phyloP scores from a whole-genome alignment of 2,329 filamentous ascomycete species.

The Emydomyces testavorans region DNA sequence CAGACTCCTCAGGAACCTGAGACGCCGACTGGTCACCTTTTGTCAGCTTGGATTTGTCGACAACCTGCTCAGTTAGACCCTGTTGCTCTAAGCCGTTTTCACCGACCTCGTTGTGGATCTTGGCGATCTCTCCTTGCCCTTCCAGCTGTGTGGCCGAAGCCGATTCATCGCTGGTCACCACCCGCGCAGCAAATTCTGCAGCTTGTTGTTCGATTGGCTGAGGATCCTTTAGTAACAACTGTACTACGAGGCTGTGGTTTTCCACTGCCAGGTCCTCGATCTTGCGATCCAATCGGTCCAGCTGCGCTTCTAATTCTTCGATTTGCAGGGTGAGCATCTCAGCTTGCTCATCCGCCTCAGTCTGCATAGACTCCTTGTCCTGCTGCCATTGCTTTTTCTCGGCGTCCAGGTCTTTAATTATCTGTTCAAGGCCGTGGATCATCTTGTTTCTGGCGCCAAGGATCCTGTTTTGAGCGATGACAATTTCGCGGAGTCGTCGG shows the following conservation, averaged over 20 bases:
- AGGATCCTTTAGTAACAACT: not conserved
- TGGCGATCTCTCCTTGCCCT: not conserved
- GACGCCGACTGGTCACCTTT: not conserved
- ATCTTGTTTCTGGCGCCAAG: not conserved
- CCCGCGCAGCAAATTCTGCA: not conserved
- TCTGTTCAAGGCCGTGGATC: not conserved
- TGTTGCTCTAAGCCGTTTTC: constrained; percentile 2
- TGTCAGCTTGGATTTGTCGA: constrained; percentile 1
- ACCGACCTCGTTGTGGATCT: not conserved
- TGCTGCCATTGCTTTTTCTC: not conserved
- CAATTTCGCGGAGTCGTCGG: not conserved
- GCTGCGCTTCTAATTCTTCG: not conserved
- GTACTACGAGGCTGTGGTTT: not conserved
- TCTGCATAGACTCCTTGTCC: not conserved
- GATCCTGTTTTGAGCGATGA: constrained; percentile 1
- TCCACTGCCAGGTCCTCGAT: not conserved
- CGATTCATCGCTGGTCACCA: no score
- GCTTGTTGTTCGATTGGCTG: not conserved
- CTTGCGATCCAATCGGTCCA: not conserved
- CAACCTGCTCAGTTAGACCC: not conserved
- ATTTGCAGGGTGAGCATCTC: not conserved
- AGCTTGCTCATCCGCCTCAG: not conserved
- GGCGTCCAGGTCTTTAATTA: not conserved
- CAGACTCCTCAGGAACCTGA: not conserved
- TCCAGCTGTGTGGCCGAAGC: no score